Percentiles rank a stretch among this genome's conserved stretches.
Evolutionary conservation across 2,329 filamentous ascomycete species (phyloP).

Genomic region (Penicillium sp.): DNA sequence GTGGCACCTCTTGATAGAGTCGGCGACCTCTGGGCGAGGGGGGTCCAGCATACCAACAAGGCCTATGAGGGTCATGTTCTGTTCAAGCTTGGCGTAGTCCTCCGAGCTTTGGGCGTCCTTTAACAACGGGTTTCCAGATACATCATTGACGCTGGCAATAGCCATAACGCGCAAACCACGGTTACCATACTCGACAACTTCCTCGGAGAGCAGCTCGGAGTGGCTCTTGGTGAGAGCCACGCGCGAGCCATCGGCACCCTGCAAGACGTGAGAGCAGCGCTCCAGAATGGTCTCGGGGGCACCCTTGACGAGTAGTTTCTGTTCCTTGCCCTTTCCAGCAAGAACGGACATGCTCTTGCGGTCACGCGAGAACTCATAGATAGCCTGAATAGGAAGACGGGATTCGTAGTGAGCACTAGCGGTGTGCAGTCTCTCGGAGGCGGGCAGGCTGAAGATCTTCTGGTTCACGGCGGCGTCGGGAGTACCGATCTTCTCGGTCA

Average conservation of each 20-base stretch:
- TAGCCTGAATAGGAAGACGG: conserved; percentile 71
- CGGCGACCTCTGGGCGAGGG: conserved; percentile 84
- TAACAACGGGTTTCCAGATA: conserved; percentile 67
- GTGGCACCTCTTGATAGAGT: conserved; percentile 83
- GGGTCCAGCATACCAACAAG: conserved; percentile 96
- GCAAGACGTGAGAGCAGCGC: conserved; percentile 77
- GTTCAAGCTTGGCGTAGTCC: conserved; percentile 84
- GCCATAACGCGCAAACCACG: conserved; percentile 92
- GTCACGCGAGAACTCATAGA: conserved; percentile 95
- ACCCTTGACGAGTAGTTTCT: conserved; percentile 91
- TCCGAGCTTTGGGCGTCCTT: conserved; percentile 74
- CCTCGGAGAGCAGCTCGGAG: conserved; percentile 66
- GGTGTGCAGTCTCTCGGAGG: conserved; percentile 68
- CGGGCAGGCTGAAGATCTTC: conserved; percentile 47
- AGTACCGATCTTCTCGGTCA: conserved; percentile 93
- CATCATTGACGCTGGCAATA: conserved; percentile 77
- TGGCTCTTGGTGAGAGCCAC: conserved; percentile 70
- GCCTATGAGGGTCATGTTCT: conserved; percentile 90
- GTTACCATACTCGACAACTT: conserved; percentile 88
- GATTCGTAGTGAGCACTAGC: conserved; percentile 83
- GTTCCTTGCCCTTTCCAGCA: conserved; percentile 65
- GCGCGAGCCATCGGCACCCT: conserved; percentile 75
- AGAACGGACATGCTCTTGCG: conserved; percentile 99
- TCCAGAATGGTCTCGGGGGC: conserved; percentile 93
- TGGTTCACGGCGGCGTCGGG: conserved; percentile 62